These are phyloP conservation scores for Fusarium redolens DNA, from an alignment of 2,329 filamentous ascomycete genomes.

Conservation along the genomic window DNA sequence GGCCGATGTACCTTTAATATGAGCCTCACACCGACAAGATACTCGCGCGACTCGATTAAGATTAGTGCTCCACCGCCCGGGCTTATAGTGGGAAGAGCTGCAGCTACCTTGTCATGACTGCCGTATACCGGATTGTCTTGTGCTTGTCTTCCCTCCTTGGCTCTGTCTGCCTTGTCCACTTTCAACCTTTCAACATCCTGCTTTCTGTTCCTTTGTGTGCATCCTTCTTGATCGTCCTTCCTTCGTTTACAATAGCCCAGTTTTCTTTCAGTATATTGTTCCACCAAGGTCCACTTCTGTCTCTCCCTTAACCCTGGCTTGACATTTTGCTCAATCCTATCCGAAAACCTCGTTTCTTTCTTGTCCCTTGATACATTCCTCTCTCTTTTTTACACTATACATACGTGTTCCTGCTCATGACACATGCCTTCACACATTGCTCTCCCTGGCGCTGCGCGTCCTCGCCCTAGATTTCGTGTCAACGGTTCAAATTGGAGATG, in stretches of 20 bases:
- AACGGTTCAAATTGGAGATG: constrained; percentile 31
- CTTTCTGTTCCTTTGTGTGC: background rate
- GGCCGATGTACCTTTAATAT: constrained; percentile 3
- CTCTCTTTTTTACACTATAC: background rate
- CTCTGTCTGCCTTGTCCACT: constrained; percentile 15
- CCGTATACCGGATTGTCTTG: background rate
- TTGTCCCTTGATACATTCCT: constrained; percentile 7
- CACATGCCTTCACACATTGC: constrained; percentile 30
- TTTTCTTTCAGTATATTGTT: constrained; percentile 8
- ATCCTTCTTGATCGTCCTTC: background rate
- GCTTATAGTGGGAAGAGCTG: constrained; percentile 7
- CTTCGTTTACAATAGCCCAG: background rate
- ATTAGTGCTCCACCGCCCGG: constrained; percentile 18
- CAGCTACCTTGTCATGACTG: constrained; percentile 4
- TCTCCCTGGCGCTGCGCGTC: constrained; percentile 29
- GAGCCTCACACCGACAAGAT: background rate
- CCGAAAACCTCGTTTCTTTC: background rate
- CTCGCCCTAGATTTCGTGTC: constrained; percentile 28
- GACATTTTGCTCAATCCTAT: background rate
- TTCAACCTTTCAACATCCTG: constrained; percentile 7
- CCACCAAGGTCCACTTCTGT: constrained; percentile 2
- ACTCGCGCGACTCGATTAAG: constrained; percentile 11
- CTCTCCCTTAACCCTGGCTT: background rate
- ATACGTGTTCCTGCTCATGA: constrained; percentile 9
- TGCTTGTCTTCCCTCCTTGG: constrained; percentile 14